Evolutionary conservation across 257 asterid species (phyloP).

Genomic region (Nicotiana obtusifolia): DNA sequence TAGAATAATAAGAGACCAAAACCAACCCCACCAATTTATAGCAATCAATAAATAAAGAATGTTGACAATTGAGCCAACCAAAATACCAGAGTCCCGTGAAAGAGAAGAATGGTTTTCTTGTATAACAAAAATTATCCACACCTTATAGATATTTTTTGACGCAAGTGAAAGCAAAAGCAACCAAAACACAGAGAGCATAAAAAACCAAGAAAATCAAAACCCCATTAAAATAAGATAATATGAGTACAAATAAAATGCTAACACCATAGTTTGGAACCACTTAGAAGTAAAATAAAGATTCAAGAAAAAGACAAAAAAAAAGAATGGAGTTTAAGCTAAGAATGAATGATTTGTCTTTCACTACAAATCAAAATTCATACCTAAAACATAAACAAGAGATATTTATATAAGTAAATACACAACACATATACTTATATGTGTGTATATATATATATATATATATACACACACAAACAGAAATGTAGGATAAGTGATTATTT

Average conservation of each 20-base stretch:
- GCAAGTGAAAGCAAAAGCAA: background rate
- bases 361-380: background rate
- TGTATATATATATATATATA: background rate
- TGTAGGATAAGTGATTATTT: background rate
- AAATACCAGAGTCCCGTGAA: slow-evolving; percentile 29
- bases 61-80: slow-evolving; percentile 5
- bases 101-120: slow-evolving; percentile 34
- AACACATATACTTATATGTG: too few species aligned
- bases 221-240: background rate
- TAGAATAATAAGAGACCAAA: slow-evolving; percentile 2
- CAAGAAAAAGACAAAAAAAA: background rate
- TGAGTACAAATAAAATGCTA: background rate
- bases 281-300: background rate
- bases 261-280: background rate
- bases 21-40: slow-evolving; percentile 17
- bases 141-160: background rate
- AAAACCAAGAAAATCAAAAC: background rate
- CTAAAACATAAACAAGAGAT: background rate
- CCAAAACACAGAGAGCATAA: background rate
- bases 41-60: slow-evolving; percentile 13
- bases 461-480: background rate
- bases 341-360: background rate
- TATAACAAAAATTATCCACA: background rate
- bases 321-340: background rate
- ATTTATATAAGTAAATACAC: background rate